These are phyloP conservation scores for Chaetomium globosum DNA, from an alignment of 2,329 filamentous ascomycete genomes.

Conservation along the genomic window DNA sequence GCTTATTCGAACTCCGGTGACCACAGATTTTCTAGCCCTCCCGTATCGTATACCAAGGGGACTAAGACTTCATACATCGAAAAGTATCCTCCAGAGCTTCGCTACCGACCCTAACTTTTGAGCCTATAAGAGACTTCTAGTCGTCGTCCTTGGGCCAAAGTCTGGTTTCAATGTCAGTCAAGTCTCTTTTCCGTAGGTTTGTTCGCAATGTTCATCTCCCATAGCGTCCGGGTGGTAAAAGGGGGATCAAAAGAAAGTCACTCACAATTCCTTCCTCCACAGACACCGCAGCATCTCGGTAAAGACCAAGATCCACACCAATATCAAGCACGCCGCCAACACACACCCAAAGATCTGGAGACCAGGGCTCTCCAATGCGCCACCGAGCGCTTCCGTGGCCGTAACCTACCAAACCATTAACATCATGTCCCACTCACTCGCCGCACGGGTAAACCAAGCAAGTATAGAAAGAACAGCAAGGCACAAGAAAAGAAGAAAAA, in stretches of 20 bases:
- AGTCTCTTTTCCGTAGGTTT: background rate
- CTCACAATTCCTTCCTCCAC: slow-evolving; percentile 60
- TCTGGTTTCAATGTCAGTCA: slow-evolving; percentile 17
- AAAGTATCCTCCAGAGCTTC: background rate
- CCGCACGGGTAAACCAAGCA: background rate
- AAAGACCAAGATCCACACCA: slow-evolving; percentile 71
- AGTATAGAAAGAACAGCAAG: slow-evolving; percentile 38
- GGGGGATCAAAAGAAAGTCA: background rate
- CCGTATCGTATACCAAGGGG: background rate
- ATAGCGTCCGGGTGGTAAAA: background rate
- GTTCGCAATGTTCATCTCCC: background rate
- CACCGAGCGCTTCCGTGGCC: slow-evolving; percentile 71
- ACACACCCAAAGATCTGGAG: slow-evolving; percentile 69
- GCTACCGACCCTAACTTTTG: background rate
- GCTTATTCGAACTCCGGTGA: background rate
- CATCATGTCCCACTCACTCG: slow-evolving; percentile 35
- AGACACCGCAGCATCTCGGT: slow-evolving; percentile 72
- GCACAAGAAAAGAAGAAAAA: slow-evolving; percentile 41
- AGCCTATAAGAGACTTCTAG: slow-evolving; percentile 20
- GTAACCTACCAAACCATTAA: slow-evolving; percentile 48
- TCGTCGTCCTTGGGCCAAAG: slow-evolving; percentile 71
- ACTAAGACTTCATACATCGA: background rate
- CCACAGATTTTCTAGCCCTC: background rate
- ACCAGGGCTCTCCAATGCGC: slow-evolving; percentile 59
- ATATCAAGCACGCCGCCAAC: slow-evolving; percentile 65